phyloP scores from a whole-genome alignment of 805 yeast genomes.

The Cyberlindnera maritima region DNA sequence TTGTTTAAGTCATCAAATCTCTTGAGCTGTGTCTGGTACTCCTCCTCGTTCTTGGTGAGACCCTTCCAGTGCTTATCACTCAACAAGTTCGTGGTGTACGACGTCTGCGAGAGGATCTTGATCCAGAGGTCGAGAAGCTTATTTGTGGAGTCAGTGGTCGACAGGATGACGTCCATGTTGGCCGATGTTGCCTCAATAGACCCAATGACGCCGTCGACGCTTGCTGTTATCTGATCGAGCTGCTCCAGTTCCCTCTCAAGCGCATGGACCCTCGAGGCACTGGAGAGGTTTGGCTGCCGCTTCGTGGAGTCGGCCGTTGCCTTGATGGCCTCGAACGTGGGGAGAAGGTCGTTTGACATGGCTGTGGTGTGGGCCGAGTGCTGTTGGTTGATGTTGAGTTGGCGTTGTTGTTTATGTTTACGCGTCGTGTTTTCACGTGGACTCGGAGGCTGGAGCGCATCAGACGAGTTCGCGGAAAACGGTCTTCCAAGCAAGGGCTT shows the following conservation, averaged over 20 bases:
- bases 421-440: no score
- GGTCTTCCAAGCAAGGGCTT: no score
- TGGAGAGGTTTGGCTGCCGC: conserved; percentile 16
- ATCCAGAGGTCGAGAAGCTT: conserved; percentile 58
- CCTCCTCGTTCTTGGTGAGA: conserved; percentile 22
- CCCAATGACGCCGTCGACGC: conserved; percentile 22
- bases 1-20: conserved; percentile 30
- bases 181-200: conserved; percentile 21
- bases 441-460: neutral
- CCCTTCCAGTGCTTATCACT: conserved; percentile 43
- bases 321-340: conserved; percentile 10
- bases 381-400: neutral
- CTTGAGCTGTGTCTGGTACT: conserved; percentile 24
- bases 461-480: neutral
- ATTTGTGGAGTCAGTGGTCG: conserved; percentile 46
- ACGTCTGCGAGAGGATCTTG: conserved; percentile 58
- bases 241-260: conserved; percentile 25
- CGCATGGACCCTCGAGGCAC: conserved; percentile 20
- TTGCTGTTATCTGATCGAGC: conserved; percentile 18
- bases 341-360: conserved; percentile 18
- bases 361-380: neutral
- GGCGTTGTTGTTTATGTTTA: conserved; percentile 1
- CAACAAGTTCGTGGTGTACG: conserved; percentile 48
- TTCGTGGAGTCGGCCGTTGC: conserved; percentile 14
- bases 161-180: conserved; percentile 17